A percentile compares a stretch with the other conserved stretches of the same genome.
phyloP scores from a whole-genome alignment of 306 rosid genomes.

The Malus asiatica region DNA sequence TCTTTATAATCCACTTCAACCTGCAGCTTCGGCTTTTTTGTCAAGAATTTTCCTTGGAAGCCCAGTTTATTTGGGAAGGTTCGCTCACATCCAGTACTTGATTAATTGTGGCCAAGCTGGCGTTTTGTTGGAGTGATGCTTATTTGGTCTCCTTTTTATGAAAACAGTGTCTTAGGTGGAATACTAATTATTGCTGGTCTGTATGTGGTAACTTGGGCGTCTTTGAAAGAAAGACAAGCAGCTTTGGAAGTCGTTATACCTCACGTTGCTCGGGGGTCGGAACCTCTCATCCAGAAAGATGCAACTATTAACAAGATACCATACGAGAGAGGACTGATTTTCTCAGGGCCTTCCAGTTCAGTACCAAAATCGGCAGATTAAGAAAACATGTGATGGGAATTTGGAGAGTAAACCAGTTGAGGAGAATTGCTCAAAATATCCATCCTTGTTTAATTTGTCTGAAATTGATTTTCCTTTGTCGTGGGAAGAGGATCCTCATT shows the following conservation, averaged over 20 bases:
- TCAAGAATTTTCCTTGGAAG: constrained; percentile 90
- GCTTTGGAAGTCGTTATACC: constrained; percentile 22
- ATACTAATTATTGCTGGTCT: constrained; percentile 68
- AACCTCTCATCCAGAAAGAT: constrained; percentile 55
- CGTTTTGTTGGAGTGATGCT: constrained; percentile 13
- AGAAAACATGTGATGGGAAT: constrained; percentile 9
- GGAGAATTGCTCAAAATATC: too few species aligned
- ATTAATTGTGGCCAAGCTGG: not conserved
- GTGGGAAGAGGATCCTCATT: too few species aligned
- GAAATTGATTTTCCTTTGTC: too few species aligned
- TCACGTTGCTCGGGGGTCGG: constrained; percentile 34
- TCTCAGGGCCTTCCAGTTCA: constrained; percentile 35
- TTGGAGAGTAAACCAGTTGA: not conserved
- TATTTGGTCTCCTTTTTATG: constrained; percentile 18
- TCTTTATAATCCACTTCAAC: constrained; percentile 91
- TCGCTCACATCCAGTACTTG: constrained; percentile 5
- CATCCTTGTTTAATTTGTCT: too few species aligned
- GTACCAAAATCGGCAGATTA: constrained; percentile 28
- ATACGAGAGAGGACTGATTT: constrained; percentile 47
- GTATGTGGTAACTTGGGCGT: constrained; percentile 77
- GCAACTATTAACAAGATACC: constrained; percentile 21
- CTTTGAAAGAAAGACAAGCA: constrained; percentile 52
- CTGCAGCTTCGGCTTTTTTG: constrained; percentile 63
- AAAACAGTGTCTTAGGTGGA: constrained; percentile 76
- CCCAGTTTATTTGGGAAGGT: constrained; percentile 90